phyloP scores from a whole-genome alignment of 176 grass and related monocot genomes.

The Eragrostis curvula region DNA sequence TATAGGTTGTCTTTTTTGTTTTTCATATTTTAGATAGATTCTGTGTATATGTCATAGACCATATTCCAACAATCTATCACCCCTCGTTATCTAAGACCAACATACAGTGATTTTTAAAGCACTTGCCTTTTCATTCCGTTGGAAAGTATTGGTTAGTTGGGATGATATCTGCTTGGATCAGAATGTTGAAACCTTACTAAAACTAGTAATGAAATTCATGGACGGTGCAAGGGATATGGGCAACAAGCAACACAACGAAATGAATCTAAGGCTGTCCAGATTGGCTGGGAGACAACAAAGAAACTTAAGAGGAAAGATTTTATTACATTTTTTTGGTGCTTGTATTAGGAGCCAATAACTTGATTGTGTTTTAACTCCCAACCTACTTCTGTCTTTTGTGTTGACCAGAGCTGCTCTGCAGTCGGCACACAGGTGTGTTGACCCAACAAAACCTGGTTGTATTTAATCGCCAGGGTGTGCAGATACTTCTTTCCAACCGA shows the following conservation, averaged over 20 bases:
- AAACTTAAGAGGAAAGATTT: not conserved
- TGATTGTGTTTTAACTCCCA: not conserved
- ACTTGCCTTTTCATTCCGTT: not conserved
- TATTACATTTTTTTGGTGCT: not conserved
- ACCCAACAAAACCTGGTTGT: constrained; percentile 27
- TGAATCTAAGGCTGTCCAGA: too few relatives aligned
- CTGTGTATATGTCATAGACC: not conserved
- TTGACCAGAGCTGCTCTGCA: not conserved
- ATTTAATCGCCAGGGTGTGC: constrained; percentile 68
- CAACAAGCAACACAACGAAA: not conserved
- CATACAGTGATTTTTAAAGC: not conserved
- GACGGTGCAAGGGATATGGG: not conserved
- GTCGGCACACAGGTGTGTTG: not conserved
- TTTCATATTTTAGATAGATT: not conserved
- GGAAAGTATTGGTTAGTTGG: not conserved
- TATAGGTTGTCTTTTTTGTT: not conserved
- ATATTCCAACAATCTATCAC: constrained; percentile 4
- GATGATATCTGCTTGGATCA: not conserved
- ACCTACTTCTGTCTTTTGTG: not conserved
- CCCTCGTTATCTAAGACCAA: not conserved
- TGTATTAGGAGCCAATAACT: not conserved
- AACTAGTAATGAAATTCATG: not conserved
- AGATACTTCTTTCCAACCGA: constrained; percentile 95
- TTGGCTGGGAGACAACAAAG: too few relatives aligned
- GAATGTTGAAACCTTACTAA: not conserved